Evolutionary conservation across 768 basidiomycete species (phyloP).

Genomic region (Kwoniella dendrophila): DNA sequence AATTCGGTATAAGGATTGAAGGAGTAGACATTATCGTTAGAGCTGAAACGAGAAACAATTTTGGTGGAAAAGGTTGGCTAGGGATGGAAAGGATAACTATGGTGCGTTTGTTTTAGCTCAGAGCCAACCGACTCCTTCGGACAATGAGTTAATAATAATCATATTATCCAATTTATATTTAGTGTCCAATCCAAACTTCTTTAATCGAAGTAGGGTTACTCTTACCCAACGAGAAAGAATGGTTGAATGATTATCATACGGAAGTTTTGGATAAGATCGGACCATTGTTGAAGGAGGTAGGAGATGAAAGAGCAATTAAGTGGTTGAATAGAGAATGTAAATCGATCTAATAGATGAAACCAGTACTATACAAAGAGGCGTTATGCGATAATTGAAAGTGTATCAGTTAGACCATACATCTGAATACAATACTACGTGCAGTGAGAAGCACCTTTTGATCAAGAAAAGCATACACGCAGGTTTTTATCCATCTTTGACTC

Average conservation of each 20-base stretch:
- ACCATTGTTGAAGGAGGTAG: constrained; percentile 67
- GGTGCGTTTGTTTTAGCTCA: constrained; percentile 60
- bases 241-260: constrained; percentile 82
- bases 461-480: no score
- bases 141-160: neutral
- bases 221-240: constrained; percentile 68
- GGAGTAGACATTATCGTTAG: constrained; percentile 78
- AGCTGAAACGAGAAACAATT: constrained; percentile 71
- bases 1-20: constrained; percentile 91
- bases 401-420: no score
- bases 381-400: no score
- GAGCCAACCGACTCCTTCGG: neutral
- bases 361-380: no score
- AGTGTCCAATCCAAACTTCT: constrained; percentile 85
- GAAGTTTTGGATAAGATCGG: constrained; percentile 73
- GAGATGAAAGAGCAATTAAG: constrained; percentile 55
- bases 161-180: neutral
- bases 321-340: constrained; percentile 56
- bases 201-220: constrained; percentile 71
- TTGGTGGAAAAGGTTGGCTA: constrained; percentile 81
- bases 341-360: constrained; percentile 1
- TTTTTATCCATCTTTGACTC: no score
- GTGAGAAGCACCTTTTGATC: no score
- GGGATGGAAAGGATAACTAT: constrained; percentile 84
- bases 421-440: no score